phyloP scores from a whole-genome alignment of 2,329 filamentous ascomycete genomes.

The Fusarium multiceps region DNA sequence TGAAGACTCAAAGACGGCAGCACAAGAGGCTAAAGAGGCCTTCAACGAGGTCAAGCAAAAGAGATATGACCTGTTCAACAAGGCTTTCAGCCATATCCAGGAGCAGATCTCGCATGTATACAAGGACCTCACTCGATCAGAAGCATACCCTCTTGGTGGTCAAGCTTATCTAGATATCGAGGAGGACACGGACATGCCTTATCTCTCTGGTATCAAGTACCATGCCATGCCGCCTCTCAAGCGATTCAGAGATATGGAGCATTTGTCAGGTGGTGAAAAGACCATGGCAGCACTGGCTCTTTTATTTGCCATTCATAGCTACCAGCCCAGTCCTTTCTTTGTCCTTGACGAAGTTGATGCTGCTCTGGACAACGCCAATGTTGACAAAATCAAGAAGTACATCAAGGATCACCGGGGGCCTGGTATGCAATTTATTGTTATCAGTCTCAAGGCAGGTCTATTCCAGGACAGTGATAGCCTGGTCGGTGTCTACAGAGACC shows the following conservation, averaged over 20 bases:
- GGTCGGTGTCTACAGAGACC: constrained; percentile 95
- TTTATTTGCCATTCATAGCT: constrained; percentile 95
- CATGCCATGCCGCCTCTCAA: constrained; percentile 99
- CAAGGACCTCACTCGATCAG: constrained; percentile 90
- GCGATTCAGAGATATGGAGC: constrained; percentile 99
- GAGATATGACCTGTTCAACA: constrained; percentile 92
- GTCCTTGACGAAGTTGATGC: constrained; percentile 98
- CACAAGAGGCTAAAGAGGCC: constrained; percentile 80
- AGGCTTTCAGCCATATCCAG: constrained; percentile 93
- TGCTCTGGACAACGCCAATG: constrained; percentile 97
- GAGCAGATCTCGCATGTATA: constrained; percentile 95
- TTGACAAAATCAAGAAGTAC: constrained; percentile 95
- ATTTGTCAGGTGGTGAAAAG: constrained; percentile 96
- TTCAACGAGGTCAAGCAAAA: constrained; percentile 86
- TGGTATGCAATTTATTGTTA: constrained; percentile 99
- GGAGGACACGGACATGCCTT: constrained; percentile 96
- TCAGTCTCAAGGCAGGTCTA: constrained; percentile 92
- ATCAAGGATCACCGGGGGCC: constrained; percentile 93
- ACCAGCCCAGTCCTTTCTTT: constrained; percentile 96
- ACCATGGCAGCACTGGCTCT: constrained; percentile 98
- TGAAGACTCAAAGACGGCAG: constrained; percentile 80
- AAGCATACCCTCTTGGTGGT: constrained; percentile 93
- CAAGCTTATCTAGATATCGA: constrained; percentile 88
- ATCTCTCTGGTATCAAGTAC: constrained; percentile 95
- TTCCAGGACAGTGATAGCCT: constrained; percentile 97